Evolutionary conservation across 2,329 filamentous ascomycete species (phyloP).

Genomic region (Rutstroemia sp.): DNA sequence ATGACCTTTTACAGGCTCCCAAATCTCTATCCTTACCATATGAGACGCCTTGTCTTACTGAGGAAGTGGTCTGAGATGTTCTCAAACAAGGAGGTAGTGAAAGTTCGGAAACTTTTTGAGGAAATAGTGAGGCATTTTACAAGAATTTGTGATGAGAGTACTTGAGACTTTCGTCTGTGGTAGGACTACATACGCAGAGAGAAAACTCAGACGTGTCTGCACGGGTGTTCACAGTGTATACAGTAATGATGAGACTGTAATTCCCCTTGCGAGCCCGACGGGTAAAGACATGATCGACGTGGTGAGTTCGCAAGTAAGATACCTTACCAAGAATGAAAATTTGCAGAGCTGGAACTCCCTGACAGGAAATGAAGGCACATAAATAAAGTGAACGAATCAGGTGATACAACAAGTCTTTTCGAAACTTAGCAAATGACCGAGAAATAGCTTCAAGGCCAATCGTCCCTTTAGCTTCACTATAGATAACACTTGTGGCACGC

Average conservation of each 20-base stretch:
- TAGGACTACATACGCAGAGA: background rate
- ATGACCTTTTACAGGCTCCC: background rate
- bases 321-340: background rate
- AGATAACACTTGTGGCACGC: background rate
- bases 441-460: background rate
- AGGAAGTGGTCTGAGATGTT: background rate
- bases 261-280: conserved; percentile 1
- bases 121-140: background rate
- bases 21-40: background rate
- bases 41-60: background rate
- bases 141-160: background rate
- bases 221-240: conserved; percentile 2
- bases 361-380: background rate
- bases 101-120: background rate
- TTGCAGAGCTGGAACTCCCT: background rate
- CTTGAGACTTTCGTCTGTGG: background rate
- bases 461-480: background rate
- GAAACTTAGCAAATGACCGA: background rate
- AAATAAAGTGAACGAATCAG: background rate
- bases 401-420: background rate
- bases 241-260: background rate
- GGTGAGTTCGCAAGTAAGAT: background rate
- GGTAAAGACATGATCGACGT: conserved; percentile 6
- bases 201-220: background rate
- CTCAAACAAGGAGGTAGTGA: background rate